A percentile compares a stretch with the other conserved stretches of the same genome.
phyloP scores from a whole-genome alignment of 164 flowering plant species.

The Buxus sempervirens region DNA sequence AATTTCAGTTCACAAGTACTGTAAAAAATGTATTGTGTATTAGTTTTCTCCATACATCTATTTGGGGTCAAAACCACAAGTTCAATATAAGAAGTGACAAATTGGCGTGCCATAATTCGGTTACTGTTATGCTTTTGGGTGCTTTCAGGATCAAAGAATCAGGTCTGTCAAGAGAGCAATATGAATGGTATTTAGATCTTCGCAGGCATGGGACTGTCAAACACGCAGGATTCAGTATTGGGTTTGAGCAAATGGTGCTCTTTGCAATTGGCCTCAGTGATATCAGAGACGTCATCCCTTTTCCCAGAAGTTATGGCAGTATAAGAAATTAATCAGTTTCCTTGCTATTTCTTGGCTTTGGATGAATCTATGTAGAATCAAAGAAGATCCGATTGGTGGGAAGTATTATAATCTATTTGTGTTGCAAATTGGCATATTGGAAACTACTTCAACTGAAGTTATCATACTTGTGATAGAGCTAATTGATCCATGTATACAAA shows the following conservation, averaged over 20 bases:
- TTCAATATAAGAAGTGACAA: not conserved
- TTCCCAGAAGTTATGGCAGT: conserved; percentile 63
- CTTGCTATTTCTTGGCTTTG: not conserved
- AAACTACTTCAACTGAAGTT: not conserved
- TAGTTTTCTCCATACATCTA: too few species aligned
- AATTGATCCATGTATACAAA: not conserved
- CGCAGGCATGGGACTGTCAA: conserved; percentile 70
- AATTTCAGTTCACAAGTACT: too few species aligned
- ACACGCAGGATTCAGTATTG: conserved; percentile 71
- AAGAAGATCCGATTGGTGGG: not conserved
- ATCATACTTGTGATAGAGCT: not conserved
- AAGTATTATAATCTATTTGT: not conserved
- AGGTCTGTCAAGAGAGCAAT: conserved; percentile 49
- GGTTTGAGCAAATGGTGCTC: conserved; percentile 67
- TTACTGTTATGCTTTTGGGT: not conserved
- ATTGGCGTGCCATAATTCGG: not conserved
- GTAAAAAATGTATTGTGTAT: too few species aligned
- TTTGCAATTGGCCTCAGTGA: conserved; percentile 63
- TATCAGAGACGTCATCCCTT: conserved; percentile 70
- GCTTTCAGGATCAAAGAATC: conserved; percentile 58
- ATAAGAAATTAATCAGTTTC: conserved; percentile 22
- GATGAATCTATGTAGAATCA: not conserved
- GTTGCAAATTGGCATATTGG: not conserved
- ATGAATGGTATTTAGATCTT: conserved; percentile 85
- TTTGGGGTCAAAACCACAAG: too few species aligned